Evolutionary conservation across 2,329 filamentous ascomycete genomes (phyloP), one percentile per base, ranked within the genome.

Genomic region (Aspergillus tamarii): DNA sequence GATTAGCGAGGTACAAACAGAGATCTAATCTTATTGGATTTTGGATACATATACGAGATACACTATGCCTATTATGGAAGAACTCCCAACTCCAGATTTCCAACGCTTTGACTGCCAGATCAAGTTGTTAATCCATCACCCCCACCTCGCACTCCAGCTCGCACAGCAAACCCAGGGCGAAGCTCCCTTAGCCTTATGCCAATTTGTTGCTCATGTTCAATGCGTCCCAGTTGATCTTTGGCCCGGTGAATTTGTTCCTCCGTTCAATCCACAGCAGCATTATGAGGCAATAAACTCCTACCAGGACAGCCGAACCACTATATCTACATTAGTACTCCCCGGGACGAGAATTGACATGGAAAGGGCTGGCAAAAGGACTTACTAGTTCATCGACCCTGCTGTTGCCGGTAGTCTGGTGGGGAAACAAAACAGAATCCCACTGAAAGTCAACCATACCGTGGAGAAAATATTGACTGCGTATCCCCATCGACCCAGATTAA

Each of bases 311-410:
- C 3, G 65, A 60, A 0, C 82, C 80, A 39, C 75, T 74, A 0
- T 16, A 39, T 6, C 43, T 3, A 46, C 34, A 30, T 39, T 32
- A 53, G 57, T 11, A 23, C 26, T 32, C 21, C n/a, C n/a, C 16
- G 30, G 39, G 21, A 43, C 4, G 11, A 23, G 77, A 76, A 61
- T 28, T 9, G 16, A 56, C 32, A n/a, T n/a, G 39, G 16, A 19
- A n/a, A n/a, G 16, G 5, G 16, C n/a, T n/a, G 39, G 11, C 14
- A 21, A n/a, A 10, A 14, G n/a, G 16, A 57, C 60, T 28, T 52
- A 61, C 60, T 84, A 84, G 50, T 84, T 84, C 81, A 84, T 84
- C 19, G 77, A 81, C 41, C 79, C 73, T 0, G 76, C 62, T 1
- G 78, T 80, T 0, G 82, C 78, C 0, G 81, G 83, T 68, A 80